phyloP scores from a whole-genome alignment of 495 filamentous ascomycete species.

The Oleoguttula mirabilis region DNA sequence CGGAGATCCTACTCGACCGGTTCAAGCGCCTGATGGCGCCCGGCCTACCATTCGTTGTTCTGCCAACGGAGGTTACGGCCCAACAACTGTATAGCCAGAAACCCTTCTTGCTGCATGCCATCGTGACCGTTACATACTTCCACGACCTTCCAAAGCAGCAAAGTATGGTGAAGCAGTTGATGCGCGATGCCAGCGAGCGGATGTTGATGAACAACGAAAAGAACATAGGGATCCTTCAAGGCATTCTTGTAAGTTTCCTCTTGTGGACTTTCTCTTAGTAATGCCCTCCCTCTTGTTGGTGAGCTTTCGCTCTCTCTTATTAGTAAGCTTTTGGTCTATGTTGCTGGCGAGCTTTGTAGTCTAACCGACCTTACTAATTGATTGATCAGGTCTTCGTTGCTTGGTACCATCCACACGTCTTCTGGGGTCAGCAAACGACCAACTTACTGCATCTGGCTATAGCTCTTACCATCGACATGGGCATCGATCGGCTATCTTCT shows the following conservation, averaged over 20 bases:
- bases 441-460: constrained; percentile 39
- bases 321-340: too few species aligned
- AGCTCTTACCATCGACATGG: constrained; percentile 41
- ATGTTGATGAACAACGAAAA: constrained; percentile 38
- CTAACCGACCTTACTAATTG: constrained; percentile 16
- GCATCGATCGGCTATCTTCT: constrained; percentile 38
- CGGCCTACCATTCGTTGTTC: constrained; percentile 36
- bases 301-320: too few species aligned
- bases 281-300: too few species aligned
- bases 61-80: constrained; percentile 34
- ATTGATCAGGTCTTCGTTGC: constrained; percentile 10
- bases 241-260: constrained; percentile 33
- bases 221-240: constrained; percentile 45
- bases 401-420: constrained; percentile 15
- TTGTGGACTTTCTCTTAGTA: not conserved
- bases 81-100: constrained; percentile 34
- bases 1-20: constrained; percentile 30
- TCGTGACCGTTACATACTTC: constrained; percentile 37
- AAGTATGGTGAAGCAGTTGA: constrained; percentile 29
- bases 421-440: constrained; percentile 28
- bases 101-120: constrained; percentile 45
- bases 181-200: constrained; percentile 35
- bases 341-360: constrained; percentile 30
- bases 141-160: constrained; percentile 26
- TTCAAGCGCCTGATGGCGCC: constrained; percentile 36